Conservation (phyloP, 1,284 basidiomycete genomes). For the Malassezia brasiliensis region DNA sequence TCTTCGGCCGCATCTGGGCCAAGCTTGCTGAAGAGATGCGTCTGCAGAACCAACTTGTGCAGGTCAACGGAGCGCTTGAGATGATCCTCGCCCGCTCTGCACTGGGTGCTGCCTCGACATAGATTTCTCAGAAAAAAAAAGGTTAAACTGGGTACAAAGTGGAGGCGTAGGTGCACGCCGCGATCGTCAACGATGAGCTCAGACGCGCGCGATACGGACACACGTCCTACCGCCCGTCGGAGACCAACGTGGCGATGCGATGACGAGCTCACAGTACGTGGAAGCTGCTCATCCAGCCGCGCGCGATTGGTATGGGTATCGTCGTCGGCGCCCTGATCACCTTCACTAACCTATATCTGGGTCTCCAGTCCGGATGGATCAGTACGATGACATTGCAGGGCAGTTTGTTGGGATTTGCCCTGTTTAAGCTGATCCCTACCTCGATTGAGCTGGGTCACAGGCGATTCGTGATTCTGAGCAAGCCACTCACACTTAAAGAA, state of each 20-base stretch:
- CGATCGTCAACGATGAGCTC: not conserved
- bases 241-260: not conserved
- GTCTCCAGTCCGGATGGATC: slow-evolving; percentile 67
- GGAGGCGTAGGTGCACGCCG: not conserved
- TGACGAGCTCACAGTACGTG: slow-evolving; percentile 3
- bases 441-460: slow-evolving; percentile 18
- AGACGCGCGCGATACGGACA: not conserved
- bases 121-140: not conserved
- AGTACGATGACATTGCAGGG: slow-evolving; percentile 89
- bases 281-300: slow-evolving; percentile 9
- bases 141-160: not conserved
- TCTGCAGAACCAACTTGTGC: slow-evolving; percentile 80
- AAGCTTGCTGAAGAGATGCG: slow-evolving; percentile 74
- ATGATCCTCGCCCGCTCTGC: slow-evolving; percentile 61
- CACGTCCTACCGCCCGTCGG: not conserved
- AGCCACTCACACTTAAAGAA: slow-evolving; percentile 70
- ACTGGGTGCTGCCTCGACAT: slow-evolving; percentile 20
- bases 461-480: slow-evolving; percentile 18
- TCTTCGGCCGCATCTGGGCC: slow-evolving; percentile 71
- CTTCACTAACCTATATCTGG: slow-evolving; percentile 68
- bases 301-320: slow-evolving; percentile 57
- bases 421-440: slow-evolving; percentile 59
- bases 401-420: slow-evolving; percentile 75
- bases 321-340: slow-evolving; percentile 64
- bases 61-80: slow-evolving; percentile 76